These are phyloP conservation scores for Plenodomus tracheiphilus DNA, from an alignment of 2,329 filamentous ascomycete species.

Conservation along the genomic window DNA sequence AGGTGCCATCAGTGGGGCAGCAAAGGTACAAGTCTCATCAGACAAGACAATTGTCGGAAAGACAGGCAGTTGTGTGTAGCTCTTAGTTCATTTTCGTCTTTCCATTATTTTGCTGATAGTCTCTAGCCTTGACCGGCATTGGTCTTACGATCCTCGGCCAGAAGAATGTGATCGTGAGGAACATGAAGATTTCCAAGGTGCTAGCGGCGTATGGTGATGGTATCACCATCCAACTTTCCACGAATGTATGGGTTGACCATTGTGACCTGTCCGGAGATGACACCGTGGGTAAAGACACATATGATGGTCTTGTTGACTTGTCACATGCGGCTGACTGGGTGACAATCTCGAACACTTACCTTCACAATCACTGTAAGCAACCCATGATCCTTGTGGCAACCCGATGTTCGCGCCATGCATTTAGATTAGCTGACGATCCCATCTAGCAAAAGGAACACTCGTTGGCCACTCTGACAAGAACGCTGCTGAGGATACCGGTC, in stretches of 20 bases:
- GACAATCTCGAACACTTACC: conserved; percentile 56
- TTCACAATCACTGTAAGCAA: conserved; percentile 54
- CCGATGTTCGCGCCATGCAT: background rate
- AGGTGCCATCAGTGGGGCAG: conserved; percentile 27
- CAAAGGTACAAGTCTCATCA: conserved; percentile 23
- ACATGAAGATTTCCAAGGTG: conserved; percentile 61
- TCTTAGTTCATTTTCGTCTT: background rate
- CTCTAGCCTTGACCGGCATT: conserved; percentile 46
- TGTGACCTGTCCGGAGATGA: conserved; percentile 60
- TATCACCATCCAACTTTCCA: conserved; percentile 60
- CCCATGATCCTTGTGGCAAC: background rate
- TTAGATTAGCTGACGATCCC: no score
- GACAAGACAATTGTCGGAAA: conserved; percentile 40
- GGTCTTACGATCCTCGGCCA: conserved; percentile 58
- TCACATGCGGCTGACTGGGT: conserved; percentile 65
- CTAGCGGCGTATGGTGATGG: conserved; percentile 62
- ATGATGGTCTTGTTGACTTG: conserved; percentile 56
- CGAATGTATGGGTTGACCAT: conserved; percentile 66
- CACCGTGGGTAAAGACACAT: conserved; percentile 27
- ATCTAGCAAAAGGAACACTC: conserved; percentile 56
- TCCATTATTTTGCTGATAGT: conserved; percentile 35
- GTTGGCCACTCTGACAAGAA: conserved; percentile 64
- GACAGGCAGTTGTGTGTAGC: conserved; percentile 45
- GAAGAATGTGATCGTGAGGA: conserved; percentile 65
- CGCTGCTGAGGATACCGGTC: conserved; percentile 57